Base-by-base conservation (phyloP, 768 basidiomycete genomes). In the Rhodosporidiobolus sp. region DNA sequence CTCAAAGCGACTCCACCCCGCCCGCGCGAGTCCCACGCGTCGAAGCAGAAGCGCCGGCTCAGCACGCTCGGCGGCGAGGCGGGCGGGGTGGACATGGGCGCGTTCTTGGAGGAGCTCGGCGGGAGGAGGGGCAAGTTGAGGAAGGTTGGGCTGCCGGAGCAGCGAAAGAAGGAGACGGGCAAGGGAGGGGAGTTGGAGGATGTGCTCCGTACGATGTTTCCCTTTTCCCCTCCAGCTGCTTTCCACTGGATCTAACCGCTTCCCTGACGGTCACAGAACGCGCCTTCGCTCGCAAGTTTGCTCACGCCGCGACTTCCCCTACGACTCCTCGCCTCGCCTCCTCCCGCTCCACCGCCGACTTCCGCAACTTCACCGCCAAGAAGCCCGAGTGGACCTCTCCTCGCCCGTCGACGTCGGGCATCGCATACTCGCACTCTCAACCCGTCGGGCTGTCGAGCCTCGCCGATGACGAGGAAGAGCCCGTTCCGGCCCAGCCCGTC, bases 71-170 rank as follows among this genome's bases (percentile, higher is more conserved):
- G 59, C 16, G 64, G 63, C 30, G 22, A n/a, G 58, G 58, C 14
- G 0, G 8, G 12, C 1, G 19, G 17, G 2, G 28, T 72, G 38
- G 70, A 67, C 34, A 67, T 67, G 70, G 55, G 56, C 26, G 54
- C 65, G 8, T 67, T 67, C 62, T 38, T 72, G 30, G 38, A 30
- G 17, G 70, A 72, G 32, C 24, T 72, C 19, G 65, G 70, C 3
- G 70, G 57, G 38, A 54, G 54, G n/a, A n/a, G 70, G 38, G 30
- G 49, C n/a, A 57, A 45, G 45, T 35, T 72, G 43, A 56, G 70
- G 28, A 72, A 72, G 66, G 70, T 72, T 3, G 65, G 65, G 17
- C 17, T 72, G 30, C 65, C 70, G 30, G 24, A 32, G 49, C 12
- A 38, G 12, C 56, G 46, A 35, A 67, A 43, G 52, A 52, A 35